Evolutionary conservation across 192 early-diverging fungal species (phyloP), one percentile per base, ranked within the genome.

Genomic region (Entrophospora sp.): DNA sequence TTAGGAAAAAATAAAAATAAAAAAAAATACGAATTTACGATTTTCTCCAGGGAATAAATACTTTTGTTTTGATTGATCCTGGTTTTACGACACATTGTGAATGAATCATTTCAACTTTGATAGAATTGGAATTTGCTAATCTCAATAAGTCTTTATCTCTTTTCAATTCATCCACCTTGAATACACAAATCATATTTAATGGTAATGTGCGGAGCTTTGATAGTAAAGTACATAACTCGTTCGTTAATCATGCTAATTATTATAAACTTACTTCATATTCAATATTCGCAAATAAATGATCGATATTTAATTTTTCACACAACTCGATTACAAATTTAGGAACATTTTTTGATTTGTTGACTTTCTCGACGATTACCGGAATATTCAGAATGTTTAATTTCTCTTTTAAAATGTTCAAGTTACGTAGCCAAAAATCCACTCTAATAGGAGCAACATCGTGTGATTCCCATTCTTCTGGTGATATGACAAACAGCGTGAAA

Each of bases 81-180:
- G 87, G 86, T 9, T 69, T 66, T 2, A 85, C 64, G 18, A 87
- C 66, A 53, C 81, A 79, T 72, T 87, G 83, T 65, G 85, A 83
- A n/a, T 87, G 74, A 16, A 7, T 30, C 32, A 61, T 38, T 48
- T 71, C 57, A 64, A 77, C 56, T 31, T 52, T 64, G 5, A 78
- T 38, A 3, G 61, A 59, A 18, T 64, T 48, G 12, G 42, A 10
- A 42, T 58, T 64, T 1, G 66, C 30, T 3, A 75, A 20, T 16
- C 55, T 32, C 62, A 61, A 43, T 32, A 76, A 71, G 1, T 37
- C 61, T 6, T 18, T 55, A 58, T 84, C 81, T 34, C 83, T 69
- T 24, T 57, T 49, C 38, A 16, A 38, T 48, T 84, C 83, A 55
- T 85, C 70, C 10, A 80, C 73, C 64, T 57, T 20, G 12, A 32